Evolutionary conservation across 148 eudicot genomes (phyloP), one percentile per base, ranked within the genome.

Genomic region (Nyssa sinensis): DNA sequence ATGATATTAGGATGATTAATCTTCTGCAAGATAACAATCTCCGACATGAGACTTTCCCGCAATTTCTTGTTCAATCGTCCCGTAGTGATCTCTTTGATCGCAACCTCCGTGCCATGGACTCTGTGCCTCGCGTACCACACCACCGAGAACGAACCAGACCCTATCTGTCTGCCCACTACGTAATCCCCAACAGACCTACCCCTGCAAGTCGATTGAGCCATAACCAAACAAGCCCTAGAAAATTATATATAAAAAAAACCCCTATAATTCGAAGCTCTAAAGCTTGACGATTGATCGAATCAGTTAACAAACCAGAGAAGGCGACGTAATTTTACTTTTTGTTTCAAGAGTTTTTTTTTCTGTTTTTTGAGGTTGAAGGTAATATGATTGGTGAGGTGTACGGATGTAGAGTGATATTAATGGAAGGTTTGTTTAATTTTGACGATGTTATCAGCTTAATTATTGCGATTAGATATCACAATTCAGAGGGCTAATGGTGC

Each of bases 51-150:
- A 55, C 90, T 85, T 27, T 94, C 98, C 57, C 90, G 95, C 64
- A 94, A 75, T 73, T 89, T 93, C 74, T 82, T 83, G 70, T 90
- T 89, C 88, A 93, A 75, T 64, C 89, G 80, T 17, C 73, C 79
- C 34, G 85, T 81, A 4, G 69, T 68, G 68, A 93, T 93, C 84
- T 93, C 98, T 74, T 93, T 93, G 3, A 93, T 93, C 24, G 96
- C 98, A 23, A 93, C 93, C 74, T 93, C 89, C 0, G 96, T 83
- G 66, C 98, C 98, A 41, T 82, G 85, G 37, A 84, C 79, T 66
- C 81, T 70, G 68, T 93, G 98, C 67, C 93, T 81, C 62, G 89
- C 98, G 63, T 88, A 92, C 98, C 96, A 93, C 57, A 93, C 98
- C 51, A 84, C 86, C 51, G 98, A 93, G 80, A 93, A 93, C 57